A percentile compares a stretch with the other conserved stretches of the same genome.
phyloP scores from a whole-genome alignment of 768 basidiomycete species.

The Multifurca ochricompacta region DNA sequence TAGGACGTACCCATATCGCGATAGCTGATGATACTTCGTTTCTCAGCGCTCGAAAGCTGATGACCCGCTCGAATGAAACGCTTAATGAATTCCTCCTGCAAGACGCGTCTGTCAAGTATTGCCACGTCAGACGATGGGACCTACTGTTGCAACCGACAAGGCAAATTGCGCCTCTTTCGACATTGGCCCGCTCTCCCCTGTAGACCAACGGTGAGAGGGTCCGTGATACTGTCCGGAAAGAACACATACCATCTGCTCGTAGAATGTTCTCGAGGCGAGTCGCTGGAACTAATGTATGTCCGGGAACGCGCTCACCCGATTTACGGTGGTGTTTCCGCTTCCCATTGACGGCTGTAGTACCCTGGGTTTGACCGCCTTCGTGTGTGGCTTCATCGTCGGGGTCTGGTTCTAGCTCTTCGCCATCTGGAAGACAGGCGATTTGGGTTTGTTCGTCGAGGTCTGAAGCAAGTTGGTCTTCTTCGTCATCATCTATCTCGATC shows the following conservation, averaged over 20 bases:
- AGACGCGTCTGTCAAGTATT: neutral
- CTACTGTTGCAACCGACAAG: conserved; percentile 19
- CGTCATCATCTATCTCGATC: conserved; percentile 21
- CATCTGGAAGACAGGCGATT: neutral
- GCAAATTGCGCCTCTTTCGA: conserved; percentile 21
- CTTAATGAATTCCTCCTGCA: conserved; percentile 22
- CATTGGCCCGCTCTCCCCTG: conserved; percentile 21
- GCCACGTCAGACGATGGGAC: conserved; percentile 11
- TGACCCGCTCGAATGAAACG: conserved; percentile 18
- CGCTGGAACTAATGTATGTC: conserved; percentile 17
- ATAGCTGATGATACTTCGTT: conserved; percentile 16
- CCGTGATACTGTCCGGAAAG: neutral
- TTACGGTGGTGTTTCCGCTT: conserved; percentile 18
- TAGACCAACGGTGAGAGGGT: neutral
- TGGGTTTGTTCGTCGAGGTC: conserved; percentile 16
- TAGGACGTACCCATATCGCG: conserved; percentile 20
- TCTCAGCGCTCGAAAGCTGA: conserved; percentile 7
- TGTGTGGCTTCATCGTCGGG: conserved; percentile 16
- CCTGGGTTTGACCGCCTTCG: neutral
- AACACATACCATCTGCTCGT: conserved; percentile 18
- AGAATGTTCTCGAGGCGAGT: conserved; percentile 21
- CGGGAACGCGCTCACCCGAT: conserved; percentile 18
- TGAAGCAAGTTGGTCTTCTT: conserved; percentile 21
- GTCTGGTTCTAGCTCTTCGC: conserved; percentile 21
- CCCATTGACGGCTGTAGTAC: conserved; percentile 1